A percentile compares a stretch with the other conserved stretches of the same genome.
Conservation (phyloP, 495 filamentous ascomycete species). For the Aspergillus cristatus region DNA sequence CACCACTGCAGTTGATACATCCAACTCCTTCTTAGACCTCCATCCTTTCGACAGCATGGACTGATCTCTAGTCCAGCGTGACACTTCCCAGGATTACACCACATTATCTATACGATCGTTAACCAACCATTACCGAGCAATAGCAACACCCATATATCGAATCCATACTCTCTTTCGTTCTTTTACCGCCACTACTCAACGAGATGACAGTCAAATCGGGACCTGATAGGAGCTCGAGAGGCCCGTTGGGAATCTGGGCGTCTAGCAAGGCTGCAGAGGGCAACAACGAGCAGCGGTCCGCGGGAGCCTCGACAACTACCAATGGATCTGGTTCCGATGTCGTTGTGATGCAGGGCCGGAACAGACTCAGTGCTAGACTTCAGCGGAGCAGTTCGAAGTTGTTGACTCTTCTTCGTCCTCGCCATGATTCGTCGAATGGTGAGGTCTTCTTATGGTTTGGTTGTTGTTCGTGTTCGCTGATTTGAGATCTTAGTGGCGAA, state of each 20-base stretch:
- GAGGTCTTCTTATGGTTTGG: slow-evolving; percentile 13
- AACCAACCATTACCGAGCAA: background rate
- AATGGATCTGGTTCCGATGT: slow-evolving; percentile 18
- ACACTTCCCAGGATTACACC: background rate
- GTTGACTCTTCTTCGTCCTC: slow-evolving; percentile 26
- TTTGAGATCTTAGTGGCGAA: background rate
- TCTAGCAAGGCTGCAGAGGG: slow-evolving; percentile 9
- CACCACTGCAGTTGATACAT: too few species aligned
- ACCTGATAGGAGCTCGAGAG: slow-evolving; percentile 9
- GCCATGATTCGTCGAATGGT: background rate
- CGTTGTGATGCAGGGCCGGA: slow-evolving; percentile 3
- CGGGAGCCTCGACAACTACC: slow-evolving; percentile 17
- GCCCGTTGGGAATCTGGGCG: slow-evolving; percentile 15
- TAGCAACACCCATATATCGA: too few species aligned
- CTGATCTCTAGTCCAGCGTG: too few species aligned
- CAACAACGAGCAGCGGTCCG: slow-evolving; percentile 6
- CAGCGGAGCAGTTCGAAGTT: slow-evolving; percentile 28
- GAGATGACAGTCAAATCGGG: slow-evolving; percentile 15
- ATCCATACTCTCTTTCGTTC: background rate
- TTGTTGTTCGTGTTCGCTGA: background rate
- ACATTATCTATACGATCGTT: background rate
- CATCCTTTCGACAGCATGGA: too few species aligned
- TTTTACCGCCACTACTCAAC: background rate
- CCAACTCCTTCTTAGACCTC: too few species aligned
- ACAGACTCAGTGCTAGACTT: slow-evolving; percentile 16